Base-by-base conservation (phyloP, 176 grass and related monocot species). In the Hordeum marinum region DNA sequence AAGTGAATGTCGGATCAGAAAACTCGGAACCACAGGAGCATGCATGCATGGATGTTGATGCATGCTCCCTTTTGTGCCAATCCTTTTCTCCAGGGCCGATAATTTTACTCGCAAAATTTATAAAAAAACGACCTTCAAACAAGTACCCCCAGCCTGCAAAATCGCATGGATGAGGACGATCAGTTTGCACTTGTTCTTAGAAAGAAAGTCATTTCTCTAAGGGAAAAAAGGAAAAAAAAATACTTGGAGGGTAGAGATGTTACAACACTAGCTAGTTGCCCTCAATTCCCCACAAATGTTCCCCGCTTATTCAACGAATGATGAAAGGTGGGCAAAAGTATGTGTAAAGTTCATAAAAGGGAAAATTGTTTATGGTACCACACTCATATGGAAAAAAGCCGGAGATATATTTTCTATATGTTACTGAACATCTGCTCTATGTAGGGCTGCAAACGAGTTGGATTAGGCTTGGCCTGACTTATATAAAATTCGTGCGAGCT, bases 1-100 rank as follows among this genome's bases (percentile, higher is more conserved):
- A 73, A 88, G 75, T 83, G 87, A 84, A 77, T 59, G 69, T 82
- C 50, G 63, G 72, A 26, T 17, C 20, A 78, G 6, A 50, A 43
- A 37, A 43, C 68, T 8, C n/a, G 37, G 68, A 72, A 21, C 74
- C 24, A 77, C 72, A 61, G 11, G 11, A 35, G 15, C 64, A 63
- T 63, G 63, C 72, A 52, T 23, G 27, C 20, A 75, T 20, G 29
- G 29, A 29, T 29, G 69, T 37, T n/a, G 46, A 61, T 10, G 20
- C 27, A n/a, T 59, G 17, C 20, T 37, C 4, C 39, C 36, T 45
- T 69, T 62, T 85, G 18, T 5, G 37, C 41, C 39, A 46, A 32
- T 87, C 72, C 17, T 61, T 34, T 75, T 81, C 57, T 50, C 23
- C 67, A 66, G 42, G 65, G 26, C 7, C 3, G 2, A 69, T 81